Evolutionary conservation across 257 asterid species (phyloP), one percentile per base, ranked within the genome.

Genomic region (Haberlea rhodopensis): DNA sequence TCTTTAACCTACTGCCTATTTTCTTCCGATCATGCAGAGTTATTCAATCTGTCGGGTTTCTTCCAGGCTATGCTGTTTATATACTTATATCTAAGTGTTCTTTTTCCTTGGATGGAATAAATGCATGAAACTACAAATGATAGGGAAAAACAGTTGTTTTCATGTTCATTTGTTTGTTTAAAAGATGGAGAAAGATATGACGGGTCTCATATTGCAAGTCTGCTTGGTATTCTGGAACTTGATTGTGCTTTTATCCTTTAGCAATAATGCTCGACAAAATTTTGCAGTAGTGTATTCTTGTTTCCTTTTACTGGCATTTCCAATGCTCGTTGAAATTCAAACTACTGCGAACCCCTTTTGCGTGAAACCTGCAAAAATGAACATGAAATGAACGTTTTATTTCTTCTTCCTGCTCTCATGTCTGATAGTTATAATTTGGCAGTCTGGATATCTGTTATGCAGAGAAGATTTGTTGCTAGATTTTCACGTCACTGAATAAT

Each of bases 381-480:
- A 2, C 55, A 40, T 40, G 26, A 25, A 16, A 23, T 28, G 53
- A 26, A 22, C 8, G 15, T 52, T n/a, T 26, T 15, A 3, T 6
- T 16, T 3, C 24, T 21, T 24, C 48, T 49, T 45, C 53, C 13
- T 52, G 31, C 40, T 21, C 23, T 63, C 3, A 66, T n/a, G 23
- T 61, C 51, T 62, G 25, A 32, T 65, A 45, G 64, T 56, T 20
- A 37, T 37, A n/a, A 62, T 65, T 70, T 34, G 13, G 1, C 31
- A 26, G 56, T 57, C n/a, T 32, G 32, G 31, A 25, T 52, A 8
- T 34, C 43, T 21, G 6, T 53, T 58, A 11, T 13, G 61, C 9
- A 43, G 49, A 54, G 65, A 28, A 28, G 45, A 52, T 54, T 2
- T 19, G 53, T 22, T 22, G 34, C 65, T 3, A 37, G n/a, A 28